Percentiles rank a stretch among this genome's conserved stretches.
phyloP scores from a whole-genome alignment of 139 green algal species.

The Picochlorum sp. region DNA sequence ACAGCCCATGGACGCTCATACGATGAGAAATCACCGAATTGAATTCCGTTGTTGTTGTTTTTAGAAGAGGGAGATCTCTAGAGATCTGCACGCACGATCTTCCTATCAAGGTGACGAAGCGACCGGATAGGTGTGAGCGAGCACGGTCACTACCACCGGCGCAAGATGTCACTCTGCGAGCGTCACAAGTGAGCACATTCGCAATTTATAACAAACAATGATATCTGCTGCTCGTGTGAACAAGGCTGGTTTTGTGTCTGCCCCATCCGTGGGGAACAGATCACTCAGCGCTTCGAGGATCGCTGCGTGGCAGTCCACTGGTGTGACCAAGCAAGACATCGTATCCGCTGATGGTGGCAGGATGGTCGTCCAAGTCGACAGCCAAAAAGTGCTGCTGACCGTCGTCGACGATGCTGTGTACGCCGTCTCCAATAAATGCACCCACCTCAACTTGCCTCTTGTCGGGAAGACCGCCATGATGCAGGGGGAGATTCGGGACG shows the following conservation, averaged over 20 bases:
- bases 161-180: too few relatives aligned
- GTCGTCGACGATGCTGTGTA: slow-evolving; percentile 41
- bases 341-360: slow-evolving; percentile 8
- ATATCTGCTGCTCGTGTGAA: slow-evolving; percentile 8
- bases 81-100: too few relatives aligned
- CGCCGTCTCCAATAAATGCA: slow-evolving; percentile 70
- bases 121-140: too few relatives aligned
- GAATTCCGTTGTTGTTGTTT: too few relatives aligned
- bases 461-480: slow-evolving; percentile 53
- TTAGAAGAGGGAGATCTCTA: too few relatives aligned
- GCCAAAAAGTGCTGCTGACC: slow-evolving; percentile 33
- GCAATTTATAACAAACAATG: too few relatives aligned
- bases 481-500: slow-evolving; percentile 12
- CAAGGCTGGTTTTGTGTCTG: slow-evolving; percentile 8
- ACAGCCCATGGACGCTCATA: too few relatives aligned
- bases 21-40: too few relatives aligned
- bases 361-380: slow-evolving; percentile 16
- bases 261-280: neutral
- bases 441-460: slow-evolving; percentile 61
- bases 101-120: too few relatives aligned
- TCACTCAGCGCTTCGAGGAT: neutral
- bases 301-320: neutral
- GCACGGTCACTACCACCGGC: too few relatives aligned
- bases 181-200: too few relatives aligned
- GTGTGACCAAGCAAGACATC: neutral